Base-by-base conservation (phyloP, 2,329 filamentous ascomycete genomes). In the Fusarium sp. region DNA sequence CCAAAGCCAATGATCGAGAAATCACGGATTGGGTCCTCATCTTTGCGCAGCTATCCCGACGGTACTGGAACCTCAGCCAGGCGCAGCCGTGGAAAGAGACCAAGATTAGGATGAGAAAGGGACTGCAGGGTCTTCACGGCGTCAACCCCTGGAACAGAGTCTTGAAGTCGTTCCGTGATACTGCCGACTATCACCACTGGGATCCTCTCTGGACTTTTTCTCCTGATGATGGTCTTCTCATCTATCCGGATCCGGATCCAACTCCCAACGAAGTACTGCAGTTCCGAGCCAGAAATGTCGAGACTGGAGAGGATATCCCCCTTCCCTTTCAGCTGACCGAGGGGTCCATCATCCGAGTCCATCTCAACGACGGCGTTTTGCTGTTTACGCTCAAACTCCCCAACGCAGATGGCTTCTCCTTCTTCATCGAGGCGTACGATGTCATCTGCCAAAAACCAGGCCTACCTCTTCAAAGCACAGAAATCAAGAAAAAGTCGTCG, bases 381-480 rank as follows among this genome's bases (percentile, higher is more conserved):
- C 73, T 91, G 16, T 78, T 91, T n/a, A 87, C 74, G 83, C 84
- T 75, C 76, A 87, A 23, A 86, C 88, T 73, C 83, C 85, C 60
- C 30, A 78, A 79, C 50, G 85, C 87, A 66, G 79, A 80, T 2
- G 85, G 88, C 1, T 84, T 88, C 76, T 82, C 85, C 6, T 89
- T 91, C 76, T 90, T 87, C 74, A 88, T 87, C 7, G 89, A 88
- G 3, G 86, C 86, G 1, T 90, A 87, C 73, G 85, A 89, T 65
- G 78, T 91, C 9, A 50, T 44, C 11, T 60, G 64, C n/a, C 27
- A 37, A 16, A 48, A 46, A 23, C 40, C 62, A 30, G 31, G 44
- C 16, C 50, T 68, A 11, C 65, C 62, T 18, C 55, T 30, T 6
- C 58, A 39, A 15, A 40, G 30, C 30, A 34, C 11, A 23, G 39